A percentile compares a stretch with the other conserved stretches of the same genome.
phyloP scores from a whole-genome alignment of 2,329 filamentous ascomycete species.

The Ophiosphaerella narmari region DNA sequence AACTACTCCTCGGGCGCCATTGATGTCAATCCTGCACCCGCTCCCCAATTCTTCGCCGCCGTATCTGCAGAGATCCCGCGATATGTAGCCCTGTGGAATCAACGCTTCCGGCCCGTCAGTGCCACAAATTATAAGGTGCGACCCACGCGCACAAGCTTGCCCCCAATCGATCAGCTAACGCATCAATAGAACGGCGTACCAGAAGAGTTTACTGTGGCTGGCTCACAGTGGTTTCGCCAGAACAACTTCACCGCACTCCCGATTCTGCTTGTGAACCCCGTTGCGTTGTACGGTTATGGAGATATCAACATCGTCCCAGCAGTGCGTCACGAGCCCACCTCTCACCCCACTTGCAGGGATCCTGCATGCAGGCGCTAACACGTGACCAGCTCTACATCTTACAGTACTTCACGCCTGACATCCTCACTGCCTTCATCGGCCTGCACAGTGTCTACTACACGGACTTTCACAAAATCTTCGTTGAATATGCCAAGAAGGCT shows the following conservation, averaged over 20 bases:
- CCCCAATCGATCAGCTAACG: conserved; percentile 18
- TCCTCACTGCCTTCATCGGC: conserved; percentile 44
- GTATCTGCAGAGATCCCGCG: conserved; percentile 40
- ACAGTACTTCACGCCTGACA: conserved; percentile 46
- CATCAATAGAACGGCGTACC: conserved; percentile 41
- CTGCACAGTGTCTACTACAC: conserved; percentile 44
- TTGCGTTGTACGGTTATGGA: conserved; percentile 46
- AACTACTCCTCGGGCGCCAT: conserved; percentile 40
- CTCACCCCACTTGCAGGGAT: conserved; percentile 24
- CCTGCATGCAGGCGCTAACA: conserved; percentile 32
- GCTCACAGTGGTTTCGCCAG: conserved; percentile 39
- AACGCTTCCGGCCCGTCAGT: conserved; percentile 39
- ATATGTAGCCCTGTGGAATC: conserved; percentile 40
- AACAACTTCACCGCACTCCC: conserved; percentile 46
- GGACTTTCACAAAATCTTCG: conserved; percentile 45
- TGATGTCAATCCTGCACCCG: conserved; percentile 23
- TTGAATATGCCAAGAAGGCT: conserved; percentile 36
- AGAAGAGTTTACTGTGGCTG: conserved; percentile 41
- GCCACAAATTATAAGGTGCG: conserved; percentile 42
- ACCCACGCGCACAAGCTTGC: conserved; percentile 9
- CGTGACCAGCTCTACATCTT: conserved; percentile 44
- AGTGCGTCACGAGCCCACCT: conserved; percentile 32
- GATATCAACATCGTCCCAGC: conserved; percentile 45
- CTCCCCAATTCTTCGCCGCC: conserved; percentile 27
- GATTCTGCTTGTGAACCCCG: conserved; percentile 39